Evolutionary conservation across 306 rosid species (phyloP).

Genomic region (Cicer chorassanicum): DNA sequence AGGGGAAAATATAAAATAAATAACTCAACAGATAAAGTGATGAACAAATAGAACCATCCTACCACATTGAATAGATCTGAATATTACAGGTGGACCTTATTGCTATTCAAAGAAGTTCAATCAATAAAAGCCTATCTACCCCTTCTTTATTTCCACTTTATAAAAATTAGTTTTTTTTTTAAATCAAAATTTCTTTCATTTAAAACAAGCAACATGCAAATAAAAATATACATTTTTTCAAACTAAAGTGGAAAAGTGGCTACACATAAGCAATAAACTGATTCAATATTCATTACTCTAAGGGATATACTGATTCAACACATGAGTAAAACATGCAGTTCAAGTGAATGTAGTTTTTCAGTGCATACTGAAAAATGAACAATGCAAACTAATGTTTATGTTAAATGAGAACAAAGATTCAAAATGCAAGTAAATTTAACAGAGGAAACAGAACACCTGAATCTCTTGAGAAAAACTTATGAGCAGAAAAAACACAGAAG

Average conservation of each 20-base stretch:
- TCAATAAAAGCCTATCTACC: constrained; percentile 18
- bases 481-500: background rate
- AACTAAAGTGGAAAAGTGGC: background rate
- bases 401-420: constrained; percentile 19
- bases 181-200: background rate
- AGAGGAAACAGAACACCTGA: background rate
- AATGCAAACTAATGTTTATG: constrained; percentile 23
- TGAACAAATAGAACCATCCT: constrained; percentile 9
- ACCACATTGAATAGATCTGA: constrained; percentile 27
- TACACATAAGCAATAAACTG: background rate
- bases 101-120: constrained; percentile 35
- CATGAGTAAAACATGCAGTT: constrained; percentile 8
- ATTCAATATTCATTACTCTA: background rate
- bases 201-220: constrained; percentile 13
- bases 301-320: too few relatives aligned
- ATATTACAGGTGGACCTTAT: constrained; percentile 21
- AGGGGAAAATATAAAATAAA: constrained; percentile 29
- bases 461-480: constrained; percentile 8
- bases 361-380: constrained; percentile 8
- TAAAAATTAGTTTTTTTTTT: background rate
- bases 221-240: constrained; percentile 5
- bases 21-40: constrained; percentile 8
- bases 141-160: background rate
- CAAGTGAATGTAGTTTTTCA: constrained; percentile 19
- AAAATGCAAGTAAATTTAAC: constrained; percentile 6